Evolutionary conservation across 345 rosid species (phyloP).

Genomic region (Bruguiera sexangula): DNA sequence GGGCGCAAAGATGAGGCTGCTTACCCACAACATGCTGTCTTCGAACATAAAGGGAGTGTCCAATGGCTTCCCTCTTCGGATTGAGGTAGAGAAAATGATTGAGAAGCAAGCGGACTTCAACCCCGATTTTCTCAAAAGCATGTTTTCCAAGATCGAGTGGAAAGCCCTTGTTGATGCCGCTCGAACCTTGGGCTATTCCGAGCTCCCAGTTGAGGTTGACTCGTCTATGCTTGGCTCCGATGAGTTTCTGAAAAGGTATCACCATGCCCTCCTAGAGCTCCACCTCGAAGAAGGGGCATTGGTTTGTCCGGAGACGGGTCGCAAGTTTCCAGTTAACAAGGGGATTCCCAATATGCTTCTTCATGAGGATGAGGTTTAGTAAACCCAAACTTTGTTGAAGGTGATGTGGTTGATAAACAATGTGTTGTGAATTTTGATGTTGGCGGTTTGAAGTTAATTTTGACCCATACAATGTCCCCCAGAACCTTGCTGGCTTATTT

Average conservation of each 20-base stretch:
- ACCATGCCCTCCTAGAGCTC: conserved; percentile 82
- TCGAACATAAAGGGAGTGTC: conserved; percentile 83
- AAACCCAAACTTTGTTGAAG: no score
- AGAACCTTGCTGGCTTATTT: no score
- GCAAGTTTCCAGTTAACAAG: conserved; percentile 65
- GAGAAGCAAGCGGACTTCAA: conserved; percentile 72
- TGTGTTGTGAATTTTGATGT: no score
- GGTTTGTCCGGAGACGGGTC: conserved; percentile 79
- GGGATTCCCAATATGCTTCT: conserved; percentile 97
- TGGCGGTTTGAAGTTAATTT: no score
- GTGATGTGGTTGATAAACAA: no score
- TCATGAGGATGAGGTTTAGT: conserved; percentile 81
- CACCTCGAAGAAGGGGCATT: conserved; percentile 86
- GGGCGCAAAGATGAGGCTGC: conserved; percentile 48
- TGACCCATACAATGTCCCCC: no score
- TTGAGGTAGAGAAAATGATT: conserved; percentile 57
- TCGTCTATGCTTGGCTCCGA: conserved; percentile 49
- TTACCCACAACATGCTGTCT: conserved; percentile 86
- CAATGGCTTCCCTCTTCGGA: conserved; percentile 71
- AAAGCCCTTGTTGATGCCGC: conserved; percentile 68
- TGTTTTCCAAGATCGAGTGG: conserved; percentile 77
- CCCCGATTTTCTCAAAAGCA: conserved; percentile 62
- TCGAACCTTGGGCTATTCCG: conserved; percentile 56
- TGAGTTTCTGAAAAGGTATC: conserved; percentile 66
- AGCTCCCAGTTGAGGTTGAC: conserved; percentile 61